Evolutionary conservation across 2,329 filamentous ascomycete species (phyloP).

Genomic region (Aspergillus versicolor): DNA sequence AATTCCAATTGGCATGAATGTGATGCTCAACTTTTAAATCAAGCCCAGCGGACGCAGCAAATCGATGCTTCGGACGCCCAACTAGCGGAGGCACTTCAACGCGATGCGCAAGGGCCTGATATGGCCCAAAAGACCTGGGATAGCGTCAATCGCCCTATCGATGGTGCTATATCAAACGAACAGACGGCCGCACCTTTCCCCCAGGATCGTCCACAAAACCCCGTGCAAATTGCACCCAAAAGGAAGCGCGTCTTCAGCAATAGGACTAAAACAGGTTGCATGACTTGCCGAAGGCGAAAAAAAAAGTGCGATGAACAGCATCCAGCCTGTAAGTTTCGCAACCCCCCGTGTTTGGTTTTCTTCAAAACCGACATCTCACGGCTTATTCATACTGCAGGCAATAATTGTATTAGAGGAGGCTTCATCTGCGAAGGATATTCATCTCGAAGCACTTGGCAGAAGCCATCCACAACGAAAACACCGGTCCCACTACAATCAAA

Average conservation of each 20-base stretch:
- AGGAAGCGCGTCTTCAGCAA: conserved; percentile 73
- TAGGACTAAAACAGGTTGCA: conserved; percentile 90
- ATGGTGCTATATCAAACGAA: conserved; percentile 35
- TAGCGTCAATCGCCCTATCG: conserved; percentile 36
- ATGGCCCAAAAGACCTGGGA: conserved; percentile 30
- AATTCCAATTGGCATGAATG: conserved; percentile 39
- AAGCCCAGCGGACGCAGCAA: conserved; percentile 48
- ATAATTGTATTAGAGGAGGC: conserved; percentile 85
- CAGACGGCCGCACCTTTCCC: conserved; percentile 35
- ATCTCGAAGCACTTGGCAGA: conserved; percentile 74
- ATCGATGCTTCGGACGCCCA: conserved; percentile 51
- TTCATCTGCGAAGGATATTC: conserved; percentile 92
- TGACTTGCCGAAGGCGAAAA: conserved; percentile 87
- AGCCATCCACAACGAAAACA: conserved; percentile 67
- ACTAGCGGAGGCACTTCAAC: conserved; percentile 52
- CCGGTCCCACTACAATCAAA: conserved; percentile 81
- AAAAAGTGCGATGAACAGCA: conserved; percentile 98
- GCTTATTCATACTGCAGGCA: conserved; percentile 53
- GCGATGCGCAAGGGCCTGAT: conserved; percentile 48
- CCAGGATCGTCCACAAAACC: conserved; percentile 33
- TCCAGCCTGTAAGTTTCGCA: conserved; percentile 73
- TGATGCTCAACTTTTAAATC: conserved; percentile 43
- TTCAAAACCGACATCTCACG: not conserved
- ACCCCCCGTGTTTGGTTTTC: not conserved
- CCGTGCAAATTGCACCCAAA: conserved; percentile 43